Base-by-base conservation (phyloP, 768 basidiomycete species). In the Calocybe cyanea region DNA sequence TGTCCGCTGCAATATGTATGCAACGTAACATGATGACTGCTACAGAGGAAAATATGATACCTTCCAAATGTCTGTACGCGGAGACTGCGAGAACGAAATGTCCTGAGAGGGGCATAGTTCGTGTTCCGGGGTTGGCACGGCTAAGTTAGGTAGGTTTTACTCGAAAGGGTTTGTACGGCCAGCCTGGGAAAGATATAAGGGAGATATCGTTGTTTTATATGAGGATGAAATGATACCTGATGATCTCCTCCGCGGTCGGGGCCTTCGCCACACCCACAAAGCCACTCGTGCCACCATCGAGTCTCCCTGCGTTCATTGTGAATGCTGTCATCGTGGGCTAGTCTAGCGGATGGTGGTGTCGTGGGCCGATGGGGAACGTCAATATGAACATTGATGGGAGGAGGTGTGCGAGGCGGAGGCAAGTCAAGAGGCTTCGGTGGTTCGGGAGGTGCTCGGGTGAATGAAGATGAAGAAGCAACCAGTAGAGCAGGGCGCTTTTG, bases 251-350 rank as follows among this genome's bases (percentile, higher is more conserved):
- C 84, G 13, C 85, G 72, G 61, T 86, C 82, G 2, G 77, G 67
- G n/a, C 83, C 82, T 58, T 88, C 87, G 14, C 80, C 70, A 53
- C 86, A 87, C 10, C 87, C 87, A 61, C 87, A 90, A 50, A 90
- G 61, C 86, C 87, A 88, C 24, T 90, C 87, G 58, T 87, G 87
- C 87, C 87, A 90, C 87, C 87, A 90, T 49, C 76, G 66, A 3
- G 72, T 69, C 40, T 71, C 66, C 34, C 64, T 65, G 20, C 51
- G 57, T 30, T 63, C 65, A 7, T 66, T 65, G 5, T 61, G 58
- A n/a, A 63, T 54, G 15, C 50, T 53, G 4, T 15, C 60, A 43
- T 8, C 47, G 53, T 3, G 58, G 48, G n/a, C n/a, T n/a, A n/a
- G n/a, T n/a, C n/a, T n/a, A n/a, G n/a, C n/a, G 10, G 53, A 53